phyloP scores from a whole-genome alignment of 768 basidiomycete genomes.

The Gymnopilus dilepis region DNA sequence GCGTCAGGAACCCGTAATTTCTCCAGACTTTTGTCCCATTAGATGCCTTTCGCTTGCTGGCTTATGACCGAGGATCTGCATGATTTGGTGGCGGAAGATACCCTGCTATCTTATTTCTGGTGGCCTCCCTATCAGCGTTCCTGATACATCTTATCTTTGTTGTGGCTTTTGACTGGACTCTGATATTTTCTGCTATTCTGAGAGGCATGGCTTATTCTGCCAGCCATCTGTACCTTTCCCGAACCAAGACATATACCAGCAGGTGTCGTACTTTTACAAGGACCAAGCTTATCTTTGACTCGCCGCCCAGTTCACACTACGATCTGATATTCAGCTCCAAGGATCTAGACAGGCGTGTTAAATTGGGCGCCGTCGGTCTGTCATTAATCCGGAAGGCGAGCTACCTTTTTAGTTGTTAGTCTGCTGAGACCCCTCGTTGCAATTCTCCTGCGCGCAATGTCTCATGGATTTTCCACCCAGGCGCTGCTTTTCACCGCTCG shows the following conservation, averaged over 20 bases:
- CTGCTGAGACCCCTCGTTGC: background rate
- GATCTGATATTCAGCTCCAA: conserved; percentile 6
- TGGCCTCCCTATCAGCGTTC: conserved; percentile 7
- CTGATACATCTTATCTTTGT: conserved; percentile 13
- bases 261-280: background rate
- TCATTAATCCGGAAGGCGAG: conserved; percentile 1
- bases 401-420: background rate
- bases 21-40: background rate
- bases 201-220: conserved; percentile 27
- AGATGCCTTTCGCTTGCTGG: conserved; percentile 1
- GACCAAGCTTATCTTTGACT: background rate
- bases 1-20: conserved; percentile 2
- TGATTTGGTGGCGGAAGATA: background rate
- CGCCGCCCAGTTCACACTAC: conserved; percentile 10
- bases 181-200: conserved; percentile 22
- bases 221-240: conserved; percentile 16
- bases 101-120: conserved; percentile 8
- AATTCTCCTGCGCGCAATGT: background rate
- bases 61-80: conserved; percentile 22
- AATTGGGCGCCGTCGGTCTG: conserved; percentile 10
- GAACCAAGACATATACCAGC: conserved; percentile 8
- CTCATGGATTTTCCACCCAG: conserved; percentile 8
- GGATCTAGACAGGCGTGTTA: conserved; percentile 6
- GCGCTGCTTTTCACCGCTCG: conserved; percentile 10
- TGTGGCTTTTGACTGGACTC: conserved; percentile 11